phyloP scores from a whole-genome alignment of 805 yeast species.

The Zygotorulaspora florentina region DNA sequence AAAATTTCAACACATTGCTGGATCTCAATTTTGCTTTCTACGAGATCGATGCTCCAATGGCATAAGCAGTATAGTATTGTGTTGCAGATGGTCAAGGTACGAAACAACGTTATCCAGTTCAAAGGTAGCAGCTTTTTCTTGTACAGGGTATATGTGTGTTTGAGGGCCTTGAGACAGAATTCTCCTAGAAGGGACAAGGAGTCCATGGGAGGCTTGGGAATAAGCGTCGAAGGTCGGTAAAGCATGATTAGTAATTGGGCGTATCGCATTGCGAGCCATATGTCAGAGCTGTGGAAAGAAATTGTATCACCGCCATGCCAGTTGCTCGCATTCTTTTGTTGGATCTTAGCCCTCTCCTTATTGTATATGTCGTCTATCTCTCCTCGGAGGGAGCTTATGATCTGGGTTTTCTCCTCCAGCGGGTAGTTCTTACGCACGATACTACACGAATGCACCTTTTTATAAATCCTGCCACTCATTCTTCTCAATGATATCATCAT shows the following conservation, averaged over 20 bases:
- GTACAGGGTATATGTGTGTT: conserved; percentile 45
- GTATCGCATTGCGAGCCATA: conserved; percentile 40
- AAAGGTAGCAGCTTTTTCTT: conserved; percentile 43
- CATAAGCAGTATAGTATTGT: conserved; percentile 45
- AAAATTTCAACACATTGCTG: conserved; percentile 44
- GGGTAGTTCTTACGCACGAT: conserved; percentile 34
- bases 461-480: conserved; percentile 46
- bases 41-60: conserved; percentile 44
- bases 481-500: conserved; percentile 43
- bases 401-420: conserved; percentile 32
- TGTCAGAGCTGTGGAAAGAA: conserved; percentile 35
- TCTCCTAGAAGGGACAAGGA: conserved; percentile 43
- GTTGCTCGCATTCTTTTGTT: conserved; percentile 16
- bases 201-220: conserved; percentile 42
- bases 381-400: conserved; percentile 35
- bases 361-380: conserved; percentile 33
- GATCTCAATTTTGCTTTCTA: conserved; percentile 44
- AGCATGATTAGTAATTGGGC: conserved; percentile 44
- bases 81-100: conserved; percentile 46
- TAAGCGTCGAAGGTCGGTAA: conserved; percentile 47
- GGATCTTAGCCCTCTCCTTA: conserved; percentile 25
- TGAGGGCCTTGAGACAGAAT: conserved; percentile 43
- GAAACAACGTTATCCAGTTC: conserved; percentile 48
- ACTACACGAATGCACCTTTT: conserved; percentile 43
- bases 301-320: conserved; percentile 18